Base-by-base conservation (phyloP, 2,329 filamentous ascomycete species). In the Colletotrichum costaricense region DNA sequence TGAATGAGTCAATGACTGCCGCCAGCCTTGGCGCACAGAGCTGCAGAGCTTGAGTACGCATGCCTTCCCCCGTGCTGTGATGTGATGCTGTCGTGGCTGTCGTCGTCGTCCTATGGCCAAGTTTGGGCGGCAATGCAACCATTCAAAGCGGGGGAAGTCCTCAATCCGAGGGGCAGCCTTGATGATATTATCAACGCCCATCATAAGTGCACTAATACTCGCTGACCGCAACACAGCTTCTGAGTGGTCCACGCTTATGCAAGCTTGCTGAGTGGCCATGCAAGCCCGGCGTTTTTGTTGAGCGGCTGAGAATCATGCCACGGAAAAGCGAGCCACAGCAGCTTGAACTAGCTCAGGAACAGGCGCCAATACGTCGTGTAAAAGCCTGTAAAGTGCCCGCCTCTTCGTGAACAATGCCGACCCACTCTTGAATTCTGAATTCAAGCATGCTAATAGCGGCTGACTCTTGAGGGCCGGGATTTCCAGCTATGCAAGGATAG, bases 261-360 rank as follows among this genome's bases (percentile, higher is more conserved):
- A 65, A 64, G 33, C 54, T 42, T 65, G 68, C 55, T 54, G 55
- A n/a, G 55, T 35, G 19, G 35, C 16, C 60, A 49, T 55, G 56
- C 60, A 52, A 57, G 60, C 64, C 52, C 38, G 38, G 28, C 55
- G 26, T 66, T 67, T 67, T 52, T 30, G 67, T 70, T 46, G 62
- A 71, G 71, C 71, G 67, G 67, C 67, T 71, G 67, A 71, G 6
- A 63, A 63, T 71, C 67, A 73, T 71, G 71, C 60, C 55, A 69
- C 69, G 3, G 38, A 30, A 12, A 56, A 49, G 66, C 30, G 42
- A 66, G 46, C 62, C 38, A 56, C 33, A 62, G 33, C 35, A 24
- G 42, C n/a, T 9, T 49, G 22, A 5, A 22, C 19, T 59, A 28
- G 60, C 60, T 59, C 56, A 26, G 28, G 33, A 71, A 30, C 46